These are phyloP conservation scores for Dictyostelium intermedium DNA, from an alignment of 78 protist genomes.

Conservation along the genomic window DNA sequence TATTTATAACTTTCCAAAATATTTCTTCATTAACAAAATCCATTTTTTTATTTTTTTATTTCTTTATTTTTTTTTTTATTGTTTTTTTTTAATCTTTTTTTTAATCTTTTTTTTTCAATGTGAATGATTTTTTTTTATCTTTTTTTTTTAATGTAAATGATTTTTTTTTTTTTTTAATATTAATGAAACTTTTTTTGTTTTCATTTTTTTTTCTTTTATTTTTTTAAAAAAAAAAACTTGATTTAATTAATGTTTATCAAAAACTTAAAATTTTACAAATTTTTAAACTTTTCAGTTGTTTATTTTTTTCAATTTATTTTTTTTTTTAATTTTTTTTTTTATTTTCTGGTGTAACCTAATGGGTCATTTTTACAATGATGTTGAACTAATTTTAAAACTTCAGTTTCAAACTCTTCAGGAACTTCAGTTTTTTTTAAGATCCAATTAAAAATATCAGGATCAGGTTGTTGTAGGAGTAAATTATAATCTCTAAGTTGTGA, in stretches of 20 bases:
- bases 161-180: too few species aligned
- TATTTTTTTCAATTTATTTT: neutral
- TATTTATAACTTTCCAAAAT: neutral
- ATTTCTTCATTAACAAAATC: neutral
- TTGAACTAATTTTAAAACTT: conserved; percentile 54
- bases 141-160: too few species aligned
- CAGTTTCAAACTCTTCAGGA: conserved; percentile 51
- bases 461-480: conserved; percentile 58
- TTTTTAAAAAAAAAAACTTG: too few species aligned
- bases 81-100: neutral
- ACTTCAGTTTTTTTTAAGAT: conserved; percentile 7
- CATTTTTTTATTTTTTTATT: neutral
- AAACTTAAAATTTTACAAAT: too few species aligned
- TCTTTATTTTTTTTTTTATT: neutral
- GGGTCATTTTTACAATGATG: conserved; percentile 51
- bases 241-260: too few species aligned
- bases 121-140: neutral
- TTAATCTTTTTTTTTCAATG: too few species aligned
- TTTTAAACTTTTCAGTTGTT: too few species aligned
- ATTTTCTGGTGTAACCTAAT: conserved; percentile 42
- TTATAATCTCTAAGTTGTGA: conserved; percentile 24
- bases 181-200: neutral
- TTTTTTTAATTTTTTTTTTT: neutral
- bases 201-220: neutral
- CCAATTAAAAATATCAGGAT: conserved; percentile 73